Evolutionary conservation across 2,329 filamentous ascomycete species (phyloP).

Genomic region (Aureobasidium sp.): DNA sequence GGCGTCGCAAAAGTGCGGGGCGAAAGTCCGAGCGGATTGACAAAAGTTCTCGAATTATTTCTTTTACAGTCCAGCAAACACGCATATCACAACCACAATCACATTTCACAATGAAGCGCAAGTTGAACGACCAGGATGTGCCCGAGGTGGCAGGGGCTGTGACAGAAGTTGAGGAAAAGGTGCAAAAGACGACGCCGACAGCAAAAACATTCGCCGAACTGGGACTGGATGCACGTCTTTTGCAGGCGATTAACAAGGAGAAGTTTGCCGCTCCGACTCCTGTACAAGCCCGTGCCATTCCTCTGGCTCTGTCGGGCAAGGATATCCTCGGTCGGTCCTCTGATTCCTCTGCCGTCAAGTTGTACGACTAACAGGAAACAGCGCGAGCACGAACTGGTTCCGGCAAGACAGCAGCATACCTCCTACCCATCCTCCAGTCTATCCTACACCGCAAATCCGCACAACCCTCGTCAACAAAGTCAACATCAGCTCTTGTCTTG

Average conservation of each 20-base stretch:
- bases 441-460: constrained; percentile 73
- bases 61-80: not conserved
- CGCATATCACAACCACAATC: not conserved
- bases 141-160: constrained; percentile 31
- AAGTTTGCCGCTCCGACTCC: constrained; percentile 81
- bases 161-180: constrained; percentile 15
- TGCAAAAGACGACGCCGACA: not conserved
- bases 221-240: constrained; percentile 72
- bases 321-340: constrained; percentile 60
- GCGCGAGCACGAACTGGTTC: constrained; percentile 92
- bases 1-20: constrained; percentile 7
- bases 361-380: constrained; percentile 24
- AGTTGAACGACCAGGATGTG: constrained; percentile 42
- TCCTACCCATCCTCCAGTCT: constrained; percentile 78
- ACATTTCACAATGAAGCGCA: constrained; percentile 37
- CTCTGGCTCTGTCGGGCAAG: constrained; percentile 75
- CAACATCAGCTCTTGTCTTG: constrained; percentile 72
- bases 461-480: constrained; percentile 38
- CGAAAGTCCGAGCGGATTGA: constrained; percentile 7
- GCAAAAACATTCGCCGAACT: constrained; percentile 62
- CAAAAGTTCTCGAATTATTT: constrained; percentile 13
- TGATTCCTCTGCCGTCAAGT: not conserved
- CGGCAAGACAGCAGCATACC: constrained; percentile 94
- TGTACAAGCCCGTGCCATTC: constrained; percentile 82
- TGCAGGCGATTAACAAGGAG: constrained; percentile 79